These are phyloP conservation scores for Aspergillus udagawae DNA, from an alignment of 2,329 filamentous ascomycete species.

Conservation along the genomic window DNA sequence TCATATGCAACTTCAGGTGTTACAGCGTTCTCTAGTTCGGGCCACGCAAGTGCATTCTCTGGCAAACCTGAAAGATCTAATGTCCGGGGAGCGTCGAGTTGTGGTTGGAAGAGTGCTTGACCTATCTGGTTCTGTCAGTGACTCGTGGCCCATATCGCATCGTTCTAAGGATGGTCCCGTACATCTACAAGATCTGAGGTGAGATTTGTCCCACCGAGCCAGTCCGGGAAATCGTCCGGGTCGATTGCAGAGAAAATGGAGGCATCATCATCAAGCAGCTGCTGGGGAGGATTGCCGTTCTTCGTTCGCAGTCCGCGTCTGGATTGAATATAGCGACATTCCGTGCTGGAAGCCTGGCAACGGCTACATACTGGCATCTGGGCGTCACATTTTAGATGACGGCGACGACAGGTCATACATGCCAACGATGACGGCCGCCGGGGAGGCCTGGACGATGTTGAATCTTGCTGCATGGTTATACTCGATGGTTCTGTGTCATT, in stretches of 20 bases:
- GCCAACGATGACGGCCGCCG: constrained; percentile 16
- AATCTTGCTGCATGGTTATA: constrained; percentile 3
- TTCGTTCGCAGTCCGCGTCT: constrained; percentile 33
- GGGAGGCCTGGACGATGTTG: constrained; percentile 1
- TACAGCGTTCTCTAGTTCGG: neutral
- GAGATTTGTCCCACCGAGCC: constrained; percentile 11
- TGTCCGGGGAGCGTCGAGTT: constrained; percentile 1
- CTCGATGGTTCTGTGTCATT: neutral
- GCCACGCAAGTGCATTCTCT: constrained; percentile 5
- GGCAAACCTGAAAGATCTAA: constrained; percentile 7
- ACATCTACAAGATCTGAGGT: constrained; percentile 10
- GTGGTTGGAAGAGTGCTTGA: constrained; percentile 8
- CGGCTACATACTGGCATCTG: constrained; percentile 40
- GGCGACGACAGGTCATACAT: constrained; percentile 27
- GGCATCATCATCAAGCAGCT: constrained; percentile 8
- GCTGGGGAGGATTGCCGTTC: neutral
- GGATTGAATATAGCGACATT: constrained; percentile 47
- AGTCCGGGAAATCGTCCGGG: constrained; percentile 9
- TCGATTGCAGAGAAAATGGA: constrained; percentile 2
- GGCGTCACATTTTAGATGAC: constrained; percentile 45
- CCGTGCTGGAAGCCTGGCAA: constrained; percentile 38
- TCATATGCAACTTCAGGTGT: constrained; percentile 17
- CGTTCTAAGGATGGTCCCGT: neutral
- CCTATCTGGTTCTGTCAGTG: constrained; percentile 7
- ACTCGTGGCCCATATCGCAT: neutral